phyloP scores from a whole-genome alignment of 1,284 basidiomycete species.

The Cryptococcus depauperatus region DNA sequence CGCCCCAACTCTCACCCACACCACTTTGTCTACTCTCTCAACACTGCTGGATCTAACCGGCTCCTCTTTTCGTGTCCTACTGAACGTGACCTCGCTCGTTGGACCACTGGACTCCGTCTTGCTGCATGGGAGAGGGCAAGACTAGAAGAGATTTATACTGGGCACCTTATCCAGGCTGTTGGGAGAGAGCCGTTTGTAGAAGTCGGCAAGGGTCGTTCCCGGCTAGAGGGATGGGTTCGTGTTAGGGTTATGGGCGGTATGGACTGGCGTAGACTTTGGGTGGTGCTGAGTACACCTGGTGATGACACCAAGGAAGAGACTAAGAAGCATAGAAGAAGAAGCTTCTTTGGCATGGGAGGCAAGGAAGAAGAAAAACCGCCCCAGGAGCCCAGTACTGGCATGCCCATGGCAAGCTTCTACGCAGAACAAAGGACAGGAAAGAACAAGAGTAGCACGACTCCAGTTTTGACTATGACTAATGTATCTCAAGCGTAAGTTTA shows the following conservation, averaged over 20 bases:
- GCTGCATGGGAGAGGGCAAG: constrained; percentile 92
- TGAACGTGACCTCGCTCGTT: constrained; percentile 64
- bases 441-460: constrained; percentile 30
- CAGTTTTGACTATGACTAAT: constrained; percentile 40
- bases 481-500: constrained; percentile 40
- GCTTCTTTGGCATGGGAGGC: constrained; percentile 39
- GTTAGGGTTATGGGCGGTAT: constrained; percentile 88
- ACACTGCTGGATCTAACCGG: constrained; percentile 87
- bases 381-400: constrained; percentile 41
- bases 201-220: constrained; percentile 54
- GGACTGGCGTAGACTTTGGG: constrained; percentile 87
- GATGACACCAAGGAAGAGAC: constrained; percentile 22
- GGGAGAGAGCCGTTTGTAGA: constrained; percentile 60
- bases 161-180: constrained; percentile 70
- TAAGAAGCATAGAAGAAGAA: constrained; percentile 33
- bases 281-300: constrained; percentile 55
- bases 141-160: constrained; percentile 95
- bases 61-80: constrained; percentile 78
- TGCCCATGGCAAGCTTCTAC: constrained; percentile 43
- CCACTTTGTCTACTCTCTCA: constrained; percentile 78
- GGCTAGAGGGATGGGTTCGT: constrained; percentile 87
- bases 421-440: constrained; percentile 32
- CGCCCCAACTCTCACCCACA: constrained; percentile 47
- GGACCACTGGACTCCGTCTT: constrained; percentile 84
- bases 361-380: constrained; percentile 51